phyloP scores from a whole-genome alignment of 495 filamentous ascomycete genomes.

The Tuber indicum region DNA sequence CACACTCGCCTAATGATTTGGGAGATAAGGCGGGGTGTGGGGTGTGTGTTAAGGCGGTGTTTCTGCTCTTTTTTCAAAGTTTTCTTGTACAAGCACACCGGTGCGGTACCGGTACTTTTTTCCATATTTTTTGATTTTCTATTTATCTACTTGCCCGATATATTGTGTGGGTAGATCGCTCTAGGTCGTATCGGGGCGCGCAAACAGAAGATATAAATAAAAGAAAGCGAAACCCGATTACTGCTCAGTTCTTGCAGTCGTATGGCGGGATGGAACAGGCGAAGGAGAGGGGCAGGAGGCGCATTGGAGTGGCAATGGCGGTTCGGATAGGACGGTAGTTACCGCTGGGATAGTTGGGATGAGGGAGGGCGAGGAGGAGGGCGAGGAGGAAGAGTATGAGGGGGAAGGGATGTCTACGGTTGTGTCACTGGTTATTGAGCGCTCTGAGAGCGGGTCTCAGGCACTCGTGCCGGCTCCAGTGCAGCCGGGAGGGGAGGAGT shows the following conservation, averaged over 20 bases:
- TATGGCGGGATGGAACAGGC: slow-evolving; percentile 12
- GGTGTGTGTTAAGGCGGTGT: neutral
- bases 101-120: neutral
- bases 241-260: slow-evolving; percentile 27
- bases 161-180: neutral
- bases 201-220: neutral
- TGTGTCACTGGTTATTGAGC: too few species aligned
- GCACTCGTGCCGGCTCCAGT: too few species aligned
- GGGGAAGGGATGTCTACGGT: too few species aligned
- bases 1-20: neutral
- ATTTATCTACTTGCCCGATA: neutral
- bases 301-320: neutral
- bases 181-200: neutral
- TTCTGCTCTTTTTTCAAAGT: neutral
- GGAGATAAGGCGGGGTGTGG: neutral
- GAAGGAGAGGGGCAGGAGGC: slow-evolving; percentile 4
- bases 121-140: neutral
- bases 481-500: too few species aligned
- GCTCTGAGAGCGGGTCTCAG: neutral
- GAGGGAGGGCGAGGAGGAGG: neutral
- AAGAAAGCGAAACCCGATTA: slow-evolving; percentile 15
- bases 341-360: slow-evolving; percentile 1
- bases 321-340: slow-evolving; percentile 27
- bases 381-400: neutral
- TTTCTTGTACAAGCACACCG: neutral